Percentiles rank a stretch among this genome's conserved stretches.
Evolutionary conservation across 352 stramenopile species (phyloP).

Genomic region (Aphanomyces astaci): DNA sequence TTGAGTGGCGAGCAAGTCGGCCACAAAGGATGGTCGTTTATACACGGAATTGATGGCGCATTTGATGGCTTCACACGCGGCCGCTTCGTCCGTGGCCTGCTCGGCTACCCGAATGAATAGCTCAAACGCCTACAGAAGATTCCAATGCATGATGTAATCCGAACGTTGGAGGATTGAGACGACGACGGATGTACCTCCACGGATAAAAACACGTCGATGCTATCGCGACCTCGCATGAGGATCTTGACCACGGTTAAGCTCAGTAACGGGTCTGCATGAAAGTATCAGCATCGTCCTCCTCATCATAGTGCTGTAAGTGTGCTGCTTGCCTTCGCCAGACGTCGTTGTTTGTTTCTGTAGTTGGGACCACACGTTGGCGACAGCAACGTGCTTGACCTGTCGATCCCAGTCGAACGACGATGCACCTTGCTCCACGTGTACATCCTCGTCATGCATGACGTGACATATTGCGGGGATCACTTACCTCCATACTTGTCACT

Average conservation of each 20-base stretch:
- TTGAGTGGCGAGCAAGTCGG: not conserved
- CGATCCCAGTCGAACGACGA: not conserved
- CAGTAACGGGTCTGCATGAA: not conserved
- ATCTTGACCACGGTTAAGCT: constrained; percentile 9
- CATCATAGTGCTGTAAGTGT: no score
- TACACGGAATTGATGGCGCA: constrained; percentile 18
- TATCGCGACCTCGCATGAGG: constrained; percentile 1
- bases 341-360: not conserved
- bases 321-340: no score
- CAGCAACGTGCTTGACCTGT: not conserved
- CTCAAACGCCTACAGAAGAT: constrained; percentile 12
- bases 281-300: no score
- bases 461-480: not conserved
- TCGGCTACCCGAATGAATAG: constrained; percentile 2
- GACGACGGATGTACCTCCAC: not conserved
- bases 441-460: no score
- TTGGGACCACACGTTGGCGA: constrained; percentile 1
- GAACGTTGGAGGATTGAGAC: not conserved
- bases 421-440: not conserved
- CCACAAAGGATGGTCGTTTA: constrained; percentile 1
- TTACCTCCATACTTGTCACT: not conserved
- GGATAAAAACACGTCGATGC: constrained; percentile 8
- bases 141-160: not conserved
- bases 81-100: not conserved
- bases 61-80: constrained; percentile 3